Base-by-base conservation (phyloP, 225 moss, liverwort and hornwort species). In the Physcomitrellopsis africana region DNA sequence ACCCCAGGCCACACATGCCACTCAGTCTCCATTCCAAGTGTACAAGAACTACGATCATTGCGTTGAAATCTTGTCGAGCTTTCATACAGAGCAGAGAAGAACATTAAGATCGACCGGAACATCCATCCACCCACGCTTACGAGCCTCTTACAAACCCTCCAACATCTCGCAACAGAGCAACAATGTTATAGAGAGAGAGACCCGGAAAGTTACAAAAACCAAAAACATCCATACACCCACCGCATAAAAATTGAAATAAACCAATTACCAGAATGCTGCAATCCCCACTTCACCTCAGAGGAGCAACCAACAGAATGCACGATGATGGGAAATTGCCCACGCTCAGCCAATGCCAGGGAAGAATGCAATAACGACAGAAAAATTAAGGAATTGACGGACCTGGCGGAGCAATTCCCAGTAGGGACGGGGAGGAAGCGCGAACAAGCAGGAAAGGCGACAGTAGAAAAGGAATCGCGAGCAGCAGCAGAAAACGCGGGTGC, bases 351-450 rank as follows among this genome's bases (percentile, higher is more conserved):
- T 37, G 32, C 4, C 7, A 37, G 4, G 32, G 7, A 37, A 7
- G 32, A 37, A 37, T 37, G 32, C 32, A 37, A 37, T 7, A 37
- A 37, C n/a, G 70, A 19, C 51, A 56, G 9, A 23, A 56, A 58
- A 16, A 29, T 11, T 46, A 9, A 44, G 6, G 7, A 15, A 11
- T 45, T 2, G 4, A 67, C 76, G 3, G 9, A 81, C 81, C 84
- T 75, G 75, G 78, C 15, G 84, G 81, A 3, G 81, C 67, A 58
- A 84, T 75, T 63, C 84, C 84, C 27, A 84, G 32, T 37, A 37
- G 51, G 19, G 75, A 67, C 15, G 61, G 24, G 1, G 84, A 72
- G 56, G 19, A 13, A 14, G 80, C 70, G 11, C 62, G 70, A 58
- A 68, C 78, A 16, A 9, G 23, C 18, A 12, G 65, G 0, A 72